A percentile compares a stretch with the other conserved stretches of the same genome.
Conservation (phyloP, 2,329 filamentous ascomycete species). For the Tolypocladium amazonense region DNA sequence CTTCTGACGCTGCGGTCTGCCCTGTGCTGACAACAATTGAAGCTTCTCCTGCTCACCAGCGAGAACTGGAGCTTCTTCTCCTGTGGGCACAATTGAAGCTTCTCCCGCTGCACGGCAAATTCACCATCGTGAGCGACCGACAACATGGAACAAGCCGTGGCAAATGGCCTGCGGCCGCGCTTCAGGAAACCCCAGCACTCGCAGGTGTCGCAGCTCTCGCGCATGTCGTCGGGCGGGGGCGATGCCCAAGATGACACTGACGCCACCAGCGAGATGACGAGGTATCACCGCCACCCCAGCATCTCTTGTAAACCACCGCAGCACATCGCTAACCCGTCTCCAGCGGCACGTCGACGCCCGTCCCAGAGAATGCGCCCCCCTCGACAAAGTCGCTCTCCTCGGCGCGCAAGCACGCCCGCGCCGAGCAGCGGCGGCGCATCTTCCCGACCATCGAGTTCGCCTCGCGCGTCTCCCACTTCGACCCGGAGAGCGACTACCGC, state of each 20-base stretch:
- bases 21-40: not conserved
- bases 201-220: slow-evolving; percentile 33
- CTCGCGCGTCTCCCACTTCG: slow-evolving; percentile 87
- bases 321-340: not conserved
- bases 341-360: slow-evolving; percentile 73
- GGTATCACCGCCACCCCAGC: slow-evolving; percentile 12
- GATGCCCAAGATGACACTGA: slow-evolving; percentile 24
- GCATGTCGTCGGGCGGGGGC: slow-evolving; percentile 20
- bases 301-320: not conserved
- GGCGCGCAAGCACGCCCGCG: slow-evolving; percentile 73
- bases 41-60: not conserved
- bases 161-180: slow-evolving; percentile 31
- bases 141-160: slow-evolving; percentile 11
- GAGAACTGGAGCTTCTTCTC: no score
- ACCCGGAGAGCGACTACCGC: slow-evolving; percentile 80
- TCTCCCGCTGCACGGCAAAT: not conserved
- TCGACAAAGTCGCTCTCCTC: slow-evolving; percentile 79
- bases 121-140: not conserved
- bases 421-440: slow-evolving; percentile 68
- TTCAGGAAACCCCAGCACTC: slow-evolving; percentile 38
- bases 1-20: not conserved
- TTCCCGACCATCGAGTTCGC: slow-evolving; percentile 92
- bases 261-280: slow-evolving; percentile 31
- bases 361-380: slow-evolving; percentile 84
- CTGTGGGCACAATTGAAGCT: no score